These are phyloP conservation scores for Lignosus rhinocerotis DNA, from an alignment of 1,284 basidiomycete species.

Conservation along the genomic window DNA sequence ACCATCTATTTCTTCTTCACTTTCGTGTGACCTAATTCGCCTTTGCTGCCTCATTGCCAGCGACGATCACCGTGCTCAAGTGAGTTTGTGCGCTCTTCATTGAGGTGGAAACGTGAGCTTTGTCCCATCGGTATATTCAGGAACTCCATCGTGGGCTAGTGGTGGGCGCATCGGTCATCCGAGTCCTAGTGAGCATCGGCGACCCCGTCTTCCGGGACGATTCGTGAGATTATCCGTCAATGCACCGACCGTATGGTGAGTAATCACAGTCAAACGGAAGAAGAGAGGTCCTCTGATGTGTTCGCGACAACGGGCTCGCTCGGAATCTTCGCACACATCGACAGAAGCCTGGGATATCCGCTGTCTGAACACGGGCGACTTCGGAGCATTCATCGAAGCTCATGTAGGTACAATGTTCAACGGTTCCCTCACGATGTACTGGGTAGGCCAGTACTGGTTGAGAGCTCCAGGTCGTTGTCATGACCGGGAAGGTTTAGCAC, in stretches of 20 bases:
- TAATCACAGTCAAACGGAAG: background rate
- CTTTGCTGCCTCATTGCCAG: too few species aligned
- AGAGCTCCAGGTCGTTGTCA: background rate
- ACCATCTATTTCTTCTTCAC: background rate
- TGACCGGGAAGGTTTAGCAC: background rate
- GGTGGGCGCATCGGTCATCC: background rate
- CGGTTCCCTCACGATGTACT: background rate
- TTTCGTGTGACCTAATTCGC: background rate
- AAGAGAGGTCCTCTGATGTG: background rate
- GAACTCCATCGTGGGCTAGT: background rate
- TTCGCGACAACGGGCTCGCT: background rate
- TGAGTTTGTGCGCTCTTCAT: background rate
- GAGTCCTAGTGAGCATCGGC: background rate
- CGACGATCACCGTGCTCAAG: background rate
- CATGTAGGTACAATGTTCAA: background rate
- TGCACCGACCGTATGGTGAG: constrained; percentile 1
- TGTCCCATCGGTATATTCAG: background rate
- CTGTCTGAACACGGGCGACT: background rate
- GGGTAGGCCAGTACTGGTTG: background rate
- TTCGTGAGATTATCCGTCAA: constrained; percentile 4
- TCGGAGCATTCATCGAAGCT: background rate
- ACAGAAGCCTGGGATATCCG: background rate
- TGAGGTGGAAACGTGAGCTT: background rate
- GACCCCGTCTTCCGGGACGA: background rate
- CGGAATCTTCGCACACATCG: background rate